A percentile compares a stretch with the other conserved stretches of the same genome.
These are phyloP conservation scores for Kalmusia sp. DNA, from an alignment of 2,329 filamentous ascomycete species.

Conservation along the genomic window DNA sequence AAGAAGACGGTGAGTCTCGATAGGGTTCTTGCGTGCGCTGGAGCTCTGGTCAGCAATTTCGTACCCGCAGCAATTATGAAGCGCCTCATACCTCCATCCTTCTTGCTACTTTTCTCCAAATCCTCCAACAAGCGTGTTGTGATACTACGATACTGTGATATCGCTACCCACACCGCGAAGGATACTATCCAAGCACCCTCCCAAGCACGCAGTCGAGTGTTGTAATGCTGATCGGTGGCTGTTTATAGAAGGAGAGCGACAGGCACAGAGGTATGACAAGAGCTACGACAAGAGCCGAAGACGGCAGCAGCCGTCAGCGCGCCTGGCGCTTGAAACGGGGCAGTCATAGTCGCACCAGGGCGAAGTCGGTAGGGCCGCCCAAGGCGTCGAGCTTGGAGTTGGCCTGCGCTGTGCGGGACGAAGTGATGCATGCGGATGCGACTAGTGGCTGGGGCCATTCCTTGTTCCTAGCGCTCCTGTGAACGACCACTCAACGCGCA, in stretches of 20 bases:
- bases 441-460: background rate
- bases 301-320: constrained; percentile 5
- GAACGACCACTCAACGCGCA: background rate
- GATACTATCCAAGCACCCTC: too few species aligned
- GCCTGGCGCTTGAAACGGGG: constrained; percentile 5
- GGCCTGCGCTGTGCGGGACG: background rate
- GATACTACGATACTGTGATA: background rate
- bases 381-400: background rate
- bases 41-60: constrained; percentile 1
- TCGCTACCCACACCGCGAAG: background rate
- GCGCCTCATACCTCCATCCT: constrained; percentile 5
- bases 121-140: background rate
- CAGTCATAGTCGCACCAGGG: constrained; percentile 1
- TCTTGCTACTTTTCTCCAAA: background rate
- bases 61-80: background rate
- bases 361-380: constrained; percentile 7
- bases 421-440: constrained; percentile 7
- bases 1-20: constrained; percentile 20
- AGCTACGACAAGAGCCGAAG: background rate
- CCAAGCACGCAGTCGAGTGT: background rate
- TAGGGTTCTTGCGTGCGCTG: constrained; percentile 19
- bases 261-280: background rate
- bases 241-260: background rate
- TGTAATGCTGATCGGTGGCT: background rate
- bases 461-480: background rate